Conservation (phyloP, 2,329 filamentous ascomycete species). For the Trichoderma simmonsii region DNA sequence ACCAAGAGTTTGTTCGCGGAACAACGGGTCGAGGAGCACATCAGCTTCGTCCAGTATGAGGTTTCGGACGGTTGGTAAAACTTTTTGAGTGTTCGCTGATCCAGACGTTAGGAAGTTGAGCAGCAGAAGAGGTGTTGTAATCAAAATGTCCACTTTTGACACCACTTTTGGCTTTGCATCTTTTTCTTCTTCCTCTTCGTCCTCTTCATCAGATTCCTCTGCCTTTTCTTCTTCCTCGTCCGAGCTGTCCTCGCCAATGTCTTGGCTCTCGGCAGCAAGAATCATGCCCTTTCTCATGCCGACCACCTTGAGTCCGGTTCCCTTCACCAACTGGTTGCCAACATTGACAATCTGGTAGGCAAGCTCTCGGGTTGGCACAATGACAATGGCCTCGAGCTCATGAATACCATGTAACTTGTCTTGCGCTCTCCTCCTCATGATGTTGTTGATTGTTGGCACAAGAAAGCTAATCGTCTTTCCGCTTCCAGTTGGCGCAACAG, state of each 20-base stretch:
- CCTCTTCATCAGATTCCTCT: conserved; percentile 33
- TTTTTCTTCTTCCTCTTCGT: conserved; percentile 26
- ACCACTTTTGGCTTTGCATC: conserved; percentile 29
- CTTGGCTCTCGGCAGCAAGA: conserved; percentile 50
- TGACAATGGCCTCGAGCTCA: conserved; percentile 62
- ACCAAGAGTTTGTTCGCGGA: conserved; percentile 80
- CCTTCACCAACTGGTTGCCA: conserved; percentile 72
- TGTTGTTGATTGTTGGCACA: conserved; percentile 77
- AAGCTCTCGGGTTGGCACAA: conserved; percentile 77
- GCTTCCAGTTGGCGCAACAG: conserved; percentile 90
- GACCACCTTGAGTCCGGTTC: conserved; percentile 75
- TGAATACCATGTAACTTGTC: conserved; percentile 40
- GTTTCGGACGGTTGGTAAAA: conserved; percentile 65
- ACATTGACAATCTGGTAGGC: conserved; percentile 80
- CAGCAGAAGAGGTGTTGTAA: conserved; percentile 57
- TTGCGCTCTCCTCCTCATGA: conserved; percentile 56
- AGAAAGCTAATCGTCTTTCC: conserved; percentile 94
- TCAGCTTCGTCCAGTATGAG: conserved; percentile 92
- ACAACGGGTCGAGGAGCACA: conserved; percentile 86
- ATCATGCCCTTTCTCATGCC: conserved; percentile 84
- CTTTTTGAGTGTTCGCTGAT: conserved; percentile 43
- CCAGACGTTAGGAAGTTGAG: conserved; percentile 64
- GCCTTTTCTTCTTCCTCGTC: conserved; percentile 36
- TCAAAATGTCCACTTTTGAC: conserved; percentile 38
- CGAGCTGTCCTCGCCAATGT: conserved; percentile 38